Conservation (phyloP, 495 filamentous ascomycete species). For the Massariosphaeria phaeospora region DNA sequence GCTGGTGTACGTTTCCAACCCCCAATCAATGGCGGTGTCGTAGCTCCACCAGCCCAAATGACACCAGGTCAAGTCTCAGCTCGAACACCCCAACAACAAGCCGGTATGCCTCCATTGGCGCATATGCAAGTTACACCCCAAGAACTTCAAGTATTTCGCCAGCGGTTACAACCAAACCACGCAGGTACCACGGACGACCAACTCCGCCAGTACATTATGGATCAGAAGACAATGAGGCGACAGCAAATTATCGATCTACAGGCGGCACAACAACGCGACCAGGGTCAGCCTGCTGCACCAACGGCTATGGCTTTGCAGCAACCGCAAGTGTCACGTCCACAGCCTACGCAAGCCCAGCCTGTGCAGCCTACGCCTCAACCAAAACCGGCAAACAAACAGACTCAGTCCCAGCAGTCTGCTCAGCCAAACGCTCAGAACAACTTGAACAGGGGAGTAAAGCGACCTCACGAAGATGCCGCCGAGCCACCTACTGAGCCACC, state of each 20-base stretch:
- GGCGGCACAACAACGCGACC: constrained; percentile 18
- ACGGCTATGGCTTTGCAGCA: constrained; percentile 29
- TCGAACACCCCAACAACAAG: constrained; percentile 14
- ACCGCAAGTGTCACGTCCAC: constrained; percentile 24
- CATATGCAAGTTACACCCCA: constrained; percentile 23
- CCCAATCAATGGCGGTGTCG: constrained; percentile 1
- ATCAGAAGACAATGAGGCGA: constrained; percentile 13
- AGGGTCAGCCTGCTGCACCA: constrained; percentile 21
- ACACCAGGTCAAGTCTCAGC: background rate
- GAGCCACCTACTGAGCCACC: constrained; percentile 49
- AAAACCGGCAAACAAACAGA: constrained; percentile 18
- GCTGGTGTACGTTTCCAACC: constrained; percentile 19
- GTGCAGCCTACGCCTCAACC: constrained; percentile 13
- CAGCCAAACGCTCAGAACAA: constrained; percentile 19
- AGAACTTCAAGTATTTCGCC: constrained; percentile 14
- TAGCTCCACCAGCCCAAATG: constrained; percentile 4
- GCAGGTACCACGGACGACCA: constrained; percentile 15
- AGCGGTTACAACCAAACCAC: constrained; percentile 5
- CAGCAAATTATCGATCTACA: constrained; percentile 34
- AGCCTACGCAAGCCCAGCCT: constrained; percentile 19
- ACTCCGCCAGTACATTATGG: constrained; percentile 11
- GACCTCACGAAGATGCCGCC: constrained; percentile 57
- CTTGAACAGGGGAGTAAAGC: constrained; percentile 49
- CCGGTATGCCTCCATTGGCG: constrained; percentile 7
- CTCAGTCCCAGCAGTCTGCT: constrained; percentile 22